A percentile compares a stretch with the other conserved stretches of the same genome.
phyloP scores from a whole-genome alignment of 2,329 filamentous ascomycete genomes.

The Coniella vitis region DNA sequence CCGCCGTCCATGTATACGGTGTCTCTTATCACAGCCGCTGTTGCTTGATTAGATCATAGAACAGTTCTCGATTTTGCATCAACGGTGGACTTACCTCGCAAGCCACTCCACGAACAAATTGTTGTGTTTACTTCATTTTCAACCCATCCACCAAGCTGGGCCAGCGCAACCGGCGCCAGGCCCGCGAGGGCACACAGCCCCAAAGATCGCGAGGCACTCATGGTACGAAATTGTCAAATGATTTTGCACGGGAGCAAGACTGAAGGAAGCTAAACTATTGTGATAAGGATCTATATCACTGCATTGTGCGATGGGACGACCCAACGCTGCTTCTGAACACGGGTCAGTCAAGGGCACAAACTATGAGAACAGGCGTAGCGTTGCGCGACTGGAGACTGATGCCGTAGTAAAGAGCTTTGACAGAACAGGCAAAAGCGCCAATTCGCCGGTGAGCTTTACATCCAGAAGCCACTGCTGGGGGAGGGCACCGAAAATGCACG shows the following conservation, averaged over 20 bases:
- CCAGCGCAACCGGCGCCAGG: constrained; percentile 25
- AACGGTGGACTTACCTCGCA: constrained; percentile 30
- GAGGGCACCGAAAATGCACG: no score
- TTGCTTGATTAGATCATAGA: constrained; percentile 18
- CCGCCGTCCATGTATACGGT: constrained; percentile 62
- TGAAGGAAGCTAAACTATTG: not conserved
- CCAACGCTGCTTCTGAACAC: not conserved
- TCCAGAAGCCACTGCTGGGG: not conserved
- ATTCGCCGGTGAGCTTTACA: no score
- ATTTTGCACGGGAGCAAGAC: not conserved
- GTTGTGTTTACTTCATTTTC: constrained; percentile 46
- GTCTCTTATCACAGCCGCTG: constrained; percentile 53
- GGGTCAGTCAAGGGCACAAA: not conserved
- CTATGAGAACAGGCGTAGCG: not conserved
- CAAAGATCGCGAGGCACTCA: constrained; percentile 24
- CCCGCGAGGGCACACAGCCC: constrained; percentile 23
- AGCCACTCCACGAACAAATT: constrained; percentile 51
- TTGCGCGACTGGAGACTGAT: not conserved
- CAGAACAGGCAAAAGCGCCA: no score
- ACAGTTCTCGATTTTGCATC: not conserved
- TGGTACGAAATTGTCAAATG: constrained; percentile 15
- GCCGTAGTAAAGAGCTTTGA: not conserved
- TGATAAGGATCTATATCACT: not conserved
- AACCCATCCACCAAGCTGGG: constrained; percentile 44
- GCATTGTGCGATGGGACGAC: not conserved